Evolutionary conservation across 139 green algal species (phyloP).

Genomic region (Haematococcus sp.): DNA sequence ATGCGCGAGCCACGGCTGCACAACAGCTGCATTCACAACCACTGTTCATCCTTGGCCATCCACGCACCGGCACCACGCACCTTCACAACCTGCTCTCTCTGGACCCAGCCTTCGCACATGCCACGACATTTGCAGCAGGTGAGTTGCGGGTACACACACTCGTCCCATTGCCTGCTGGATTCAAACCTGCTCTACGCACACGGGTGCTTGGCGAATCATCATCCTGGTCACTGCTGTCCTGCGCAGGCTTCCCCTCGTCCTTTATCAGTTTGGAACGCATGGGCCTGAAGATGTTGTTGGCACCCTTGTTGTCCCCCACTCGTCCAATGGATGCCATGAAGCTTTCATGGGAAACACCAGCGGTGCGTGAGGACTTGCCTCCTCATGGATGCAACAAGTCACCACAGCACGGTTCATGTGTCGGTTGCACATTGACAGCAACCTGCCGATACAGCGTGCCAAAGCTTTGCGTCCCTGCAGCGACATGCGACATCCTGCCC

Average conservation of each 20-base stretch:
- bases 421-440: no score
- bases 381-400: no score
- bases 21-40: slow-evolving; percentile 47
- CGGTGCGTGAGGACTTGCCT: slow-evolving; percentile 19
- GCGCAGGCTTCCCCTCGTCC: slow-evolving; percentile 57
- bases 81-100: slow-evolving; percentile 64
- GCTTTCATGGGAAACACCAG: slow-evolving; percentile 39
- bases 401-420: no score
- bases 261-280: slow-evolving; percentile 45
- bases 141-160: not conserved
- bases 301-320: slow-evolving; percentile 35
- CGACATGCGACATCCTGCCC: no score
- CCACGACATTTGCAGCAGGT: slow-evolving; percentile 55
- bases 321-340: slow-evolving; percentile 74
- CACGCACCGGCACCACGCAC: slow-evolving; percentile 69
- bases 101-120: slow-evolving; percentile 52
- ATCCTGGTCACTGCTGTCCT: not conserved
- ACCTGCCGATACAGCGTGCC: no score
- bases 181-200: no score
- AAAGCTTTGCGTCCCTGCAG: no score
- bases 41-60: slow-evolving; percentile 66
- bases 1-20: slow-evolving; percentile 11
- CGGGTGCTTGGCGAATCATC: not conserved
- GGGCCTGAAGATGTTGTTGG: slow-evolving; percentile 31
- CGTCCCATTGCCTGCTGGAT: not conserved